phyloP scores from a whole-genome alignment of 139 green algal genomes.

The Pseudopediastrum boryanum region DNA sequence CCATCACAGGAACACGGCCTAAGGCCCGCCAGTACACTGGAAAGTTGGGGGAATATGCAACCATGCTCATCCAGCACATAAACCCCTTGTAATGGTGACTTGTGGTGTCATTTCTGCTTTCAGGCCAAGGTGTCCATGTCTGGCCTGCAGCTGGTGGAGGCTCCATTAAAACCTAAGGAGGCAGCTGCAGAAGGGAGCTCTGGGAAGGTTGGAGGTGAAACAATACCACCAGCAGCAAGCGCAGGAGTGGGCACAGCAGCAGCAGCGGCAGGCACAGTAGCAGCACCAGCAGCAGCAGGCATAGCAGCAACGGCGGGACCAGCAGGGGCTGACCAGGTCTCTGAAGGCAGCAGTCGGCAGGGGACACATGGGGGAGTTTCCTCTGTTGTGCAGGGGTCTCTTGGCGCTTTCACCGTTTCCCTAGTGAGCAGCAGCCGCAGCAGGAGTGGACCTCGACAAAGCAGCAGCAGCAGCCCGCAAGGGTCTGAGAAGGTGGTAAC shows the following conservation, averaged over 20 bases:
- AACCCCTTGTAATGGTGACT: too few species aligned
- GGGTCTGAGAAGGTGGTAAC: too few species aligned
- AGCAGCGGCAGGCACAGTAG: background rate
- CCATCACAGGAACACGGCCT: too few species aligned
- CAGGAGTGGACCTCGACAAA: too few species aligned
- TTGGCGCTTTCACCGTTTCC: too few species aligned
- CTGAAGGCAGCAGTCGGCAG: too few species aligned
- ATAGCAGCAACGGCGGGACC: constrained; percentile 9
- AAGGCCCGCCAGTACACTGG: background rate
- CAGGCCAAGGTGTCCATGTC: constrained; percentile 28
- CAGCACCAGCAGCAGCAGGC: constrained; percentile 24
- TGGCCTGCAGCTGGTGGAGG: background rate
- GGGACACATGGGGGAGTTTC: too few species aligned
- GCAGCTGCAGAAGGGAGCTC: background rate
- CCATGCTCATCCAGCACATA: background rate
- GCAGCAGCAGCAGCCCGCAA: too few species aligned
- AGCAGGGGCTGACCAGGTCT: too few species aligned
- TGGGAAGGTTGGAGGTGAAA: background rate
- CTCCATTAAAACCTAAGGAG: background rate
- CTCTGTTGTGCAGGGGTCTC: too few species aligned
- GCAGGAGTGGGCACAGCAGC: background rate
- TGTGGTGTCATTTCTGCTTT: background rate
- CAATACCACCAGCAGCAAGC: background rate
- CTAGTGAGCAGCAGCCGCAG: too few species aligned
- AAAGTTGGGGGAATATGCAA: background rate